Evolutionary conservation across 345 rosid species (phyloP).

Genomic region (Draba incana): DNA sequence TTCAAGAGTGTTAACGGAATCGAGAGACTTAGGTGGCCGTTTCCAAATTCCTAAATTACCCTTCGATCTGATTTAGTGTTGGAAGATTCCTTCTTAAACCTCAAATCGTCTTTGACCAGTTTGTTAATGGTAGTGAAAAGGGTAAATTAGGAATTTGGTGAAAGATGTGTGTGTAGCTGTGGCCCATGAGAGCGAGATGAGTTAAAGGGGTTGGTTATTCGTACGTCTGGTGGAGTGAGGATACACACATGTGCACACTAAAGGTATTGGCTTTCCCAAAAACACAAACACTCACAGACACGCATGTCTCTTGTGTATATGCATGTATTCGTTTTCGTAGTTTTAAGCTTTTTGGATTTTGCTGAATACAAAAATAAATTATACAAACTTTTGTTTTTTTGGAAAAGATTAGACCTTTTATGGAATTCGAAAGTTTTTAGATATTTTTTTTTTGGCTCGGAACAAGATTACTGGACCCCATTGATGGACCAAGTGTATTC

Average conservation of each 20-base stretch:
- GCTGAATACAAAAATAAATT: neutral
- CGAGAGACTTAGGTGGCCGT: conserved; percentile 14
- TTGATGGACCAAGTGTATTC: conserved; percentile 19
- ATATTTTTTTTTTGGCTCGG: conserved; percentile 13
- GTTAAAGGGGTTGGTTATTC: conserved; percentile 25
- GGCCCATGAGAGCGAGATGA: conserved; percentile 38
- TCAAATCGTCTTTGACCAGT: conserved; percentile 21
- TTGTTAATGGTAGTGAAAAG: conserved; percentile 5
- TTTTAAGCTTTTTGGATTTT: conserved; percentile 7
- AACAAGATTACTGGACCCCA: conserved; percentile 33
- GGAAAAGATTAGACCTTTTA: conserved; percentile 21
- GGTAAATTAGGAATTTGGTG: conserved; percentile 13
- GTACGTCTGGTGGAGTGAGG: conserved; percentile 35
- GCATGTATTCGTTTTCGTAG: conserved; percentile 32
- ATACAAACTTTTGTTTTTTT: conserved; percentile 21
- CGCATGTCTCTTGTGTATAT: conserved; percentile 45
- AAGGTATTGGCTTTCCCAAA: conserved; percentile 39
- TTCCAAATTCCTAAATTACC: neutral
- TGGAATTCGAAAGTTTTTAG: conserved; percentile 13
- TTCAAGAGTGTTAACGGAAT: conserved; percentile 24
- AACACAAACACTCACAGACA: conserved; percentile 47
- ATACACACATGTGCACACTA: conserved; percentile 42
- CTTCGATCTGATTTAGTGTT: conserved; percentile 14
- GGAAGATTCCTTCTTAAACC: conserved; percentile 21
- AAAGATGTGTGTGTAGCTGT: neutral